phyloP scores from a whole-genome alignment of 768 basidiomycete genomes.

The Suillus variegatus region DNA sequence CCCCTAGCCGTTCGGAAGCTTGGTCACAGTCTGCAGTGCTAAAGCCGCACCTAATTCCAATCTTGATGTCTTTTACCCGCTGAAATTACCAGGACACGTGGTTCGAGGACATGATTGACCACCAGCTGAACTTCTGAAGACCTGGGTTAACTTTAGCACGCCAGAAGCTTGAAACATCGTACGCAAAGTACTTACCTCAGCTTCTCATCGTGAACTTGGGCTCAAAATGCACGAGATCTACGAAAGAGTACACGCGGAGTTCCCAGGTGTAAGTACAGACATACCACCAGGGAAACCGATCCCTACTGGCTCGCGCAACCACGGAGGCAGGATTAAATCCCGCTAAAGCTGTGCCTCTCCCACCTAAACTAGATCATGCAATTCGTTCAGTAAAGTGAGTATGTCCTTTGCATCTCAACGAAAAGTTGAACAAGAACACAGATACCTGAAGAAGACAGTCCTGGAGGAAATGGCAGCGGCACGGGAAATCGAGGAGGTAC shows the following conservation, averaged over 20 bases:
- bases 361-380: constrained; percentile 18
- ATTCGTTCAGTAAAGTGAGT: constrained; percentile 20
- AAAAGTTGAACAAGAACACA: constrained; percentile 1
- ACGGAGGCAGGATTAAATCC: background rate
- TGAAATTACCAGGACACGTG: background rate
- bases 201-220: constrained; percentile 8
- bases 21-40: background rate
- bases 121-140: constrained; percentile 3
- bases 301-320: background rate
- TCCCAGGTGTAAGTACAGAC: constrained; percentile 9
- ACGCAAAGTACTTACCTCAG: constrained; percentile 10
- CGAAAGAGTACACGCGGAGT: constrained; percentile 8
- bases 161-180: constrained; percentile 12
- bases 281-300: background rate
- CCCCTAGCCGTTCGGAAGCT: background rate
- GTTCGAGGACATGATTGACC: background rate
- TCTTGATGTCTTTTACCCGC: background rate
- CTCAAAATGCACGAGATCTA: constrained; percentile 22
- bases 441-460: constrained; percentile 26
- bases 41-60: background rate
- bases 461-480: constrained; percentile 21
- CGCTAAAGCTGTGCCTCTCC: constrained; percentile 6
- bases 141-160: constrained; percentile 10
- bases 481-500: constrained; percentile 21
- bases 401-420: background rate